A percentile compares a stretch with the other conserved stretches of the same genome.
Evolutionary conservation across 257 asterid genomes (phyloP).

Genomic region (Rhazya stricta): DNA sequence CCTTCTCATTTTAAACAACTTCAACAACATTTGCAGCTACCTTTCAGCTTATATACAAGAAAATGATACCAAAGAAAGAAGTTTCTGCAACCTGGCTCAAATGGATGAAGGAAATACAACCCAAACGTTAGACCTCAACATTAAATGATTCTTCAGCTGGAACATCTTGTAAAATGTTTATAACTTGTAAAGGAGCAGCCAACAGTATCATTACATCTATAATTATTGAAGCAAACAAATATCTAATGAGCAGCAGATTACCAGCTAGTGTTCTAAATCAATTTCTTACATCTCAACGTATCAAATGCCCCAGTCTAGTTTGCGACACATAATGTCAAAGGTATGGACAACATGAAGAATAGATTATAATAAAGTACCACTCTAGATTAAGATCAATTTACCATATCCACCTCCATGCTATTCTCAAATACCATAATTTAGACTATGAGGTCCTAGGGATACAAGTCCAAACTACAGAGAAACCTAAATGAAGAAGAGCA

Average conservation of each 20-base stretch:
- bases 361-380: not conserved
- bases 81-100: not conserved
- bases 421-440: conserved; percentile 10
- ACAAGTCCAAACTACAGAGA: not conserved
- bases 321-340: not conserved
- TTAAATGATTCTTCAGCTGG: not conserved
- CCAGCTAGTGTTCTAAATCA: not conserved
- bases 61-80: not conserved
- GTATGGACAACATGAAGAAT: not conserved
- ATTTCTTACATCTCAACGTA: not conserved
- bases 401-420: not conserved
- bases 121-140: too few species aligned
- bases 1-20: not conserved
- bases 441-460: conserved; percentile 2
- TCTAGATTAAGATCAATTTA: not conserved
- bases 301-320: not conserved
- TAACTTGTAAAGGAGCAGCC: too few species aligned
- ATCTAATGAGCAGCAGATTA: not conserved
- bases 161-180: too few species aligned
- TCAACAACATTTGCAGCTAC: not conserved
- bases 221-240: not conserved
- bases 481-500: conserved; percentile 5
- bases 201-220: too few species aligned
- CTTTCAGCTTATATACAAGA: not conserved
- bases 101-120: not conserved